Evolutionary conservation across 257 asterid genomes (phyloP).

Genomic region (Datura wrightii): DNA sequence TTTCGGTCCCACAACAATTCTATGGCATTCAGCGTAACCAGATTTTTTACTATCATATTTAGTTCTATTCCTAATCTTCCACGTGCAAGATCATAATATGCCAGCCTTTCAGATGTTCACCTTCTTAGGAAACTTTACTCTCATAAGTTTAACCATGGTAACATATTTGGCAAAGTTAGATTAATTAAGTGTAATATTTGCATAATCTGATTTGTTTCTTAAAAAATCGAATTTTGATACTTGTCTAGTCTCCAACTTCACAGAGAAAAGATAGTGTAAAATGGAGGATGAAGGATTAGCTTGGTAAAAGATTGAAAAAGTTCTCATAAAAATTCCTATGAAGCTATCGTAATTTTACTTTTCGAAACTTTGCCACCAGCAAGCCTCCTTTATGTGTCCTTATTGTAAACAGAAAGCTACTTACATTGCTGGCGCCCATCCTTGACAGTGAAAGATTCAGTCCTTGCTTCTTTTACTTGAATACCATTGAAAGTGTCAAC

Average conservation of each 20-base stretch:
- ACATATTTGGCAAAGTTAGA: not conserved
- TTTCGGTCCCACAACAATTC: not conserved
- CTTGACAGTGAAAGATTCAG: constrained; percentile 48
- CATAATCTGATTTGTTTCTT: no score
- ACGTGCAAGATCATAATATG: not conserved
- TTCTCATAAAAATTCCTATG: not conserved
- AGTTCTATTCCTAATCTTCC: not conserved
- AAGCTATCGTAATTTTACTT: not conserved
- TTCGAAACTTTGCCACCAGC: not conserved
- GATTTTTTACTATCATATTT: not conserved
- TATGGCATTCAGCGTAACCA: not conserved
- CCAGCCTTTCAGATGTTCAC: not conserved
- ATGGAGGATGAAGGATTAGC: not conserved
- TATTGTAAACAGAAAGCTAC: constrained; percentile 16
- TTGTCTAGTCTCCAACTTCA: not conserved
- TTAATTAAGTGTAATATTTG: not conserved
- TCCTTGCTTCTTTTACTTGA: constrained; percentile 49
- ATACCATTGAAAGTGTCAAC: constrained; percentile 26
- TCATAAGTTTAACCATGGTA: not conserved
- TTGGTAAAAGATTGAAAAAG: no score
- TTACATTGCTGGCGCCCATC: constrained; percentile 51
- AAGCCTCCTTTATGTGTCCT: not conserved
- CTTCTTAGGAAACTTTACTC: not conserved
- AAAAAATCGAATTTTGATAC: no score
- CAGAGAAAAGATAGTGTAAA: not conserved